Percentiles rank a stretch among this genome's conserved stretches.
These are phyloP conservation scores for Boletus smithii DNA, from an alignment of 1,284 basidiomycete genomes.

Conservation along the genomic window DNA sequence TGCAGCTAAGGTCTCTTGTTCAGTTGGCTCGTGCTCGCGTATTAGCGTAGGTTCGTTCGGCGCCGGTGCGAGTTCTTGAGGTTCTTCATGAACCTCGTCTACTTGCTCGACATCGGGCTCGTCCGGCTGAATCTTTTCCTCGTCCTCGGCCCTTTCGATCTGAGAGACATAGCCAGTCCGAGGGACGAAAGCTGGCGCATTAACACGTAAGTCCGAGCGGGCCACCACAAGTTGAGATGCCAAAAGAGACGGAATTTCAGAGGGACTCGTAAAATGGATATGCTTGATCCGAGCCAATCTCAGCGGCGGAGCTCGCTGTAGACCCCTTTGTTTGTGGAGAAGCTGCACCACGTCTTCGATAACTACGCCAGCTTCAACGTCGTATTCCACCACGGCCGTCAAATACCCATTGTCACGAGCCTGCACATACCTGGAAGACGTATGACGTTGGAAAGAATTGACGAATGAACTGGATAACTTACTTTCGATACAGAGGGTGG, in stretches of 20 bases:
- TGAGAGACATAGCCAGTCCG: background rate
- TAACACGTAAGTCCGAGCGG: slow-evolving; percentile 15
- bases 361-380: slow-evolving; percentile 14
- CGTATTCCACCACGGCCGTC: slow-evolving; percentile 17
- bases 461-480: background rate
- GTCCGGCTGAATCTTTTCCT: slow-evolving; percentile 3
- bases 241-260: slow-evolving; percentile 23
- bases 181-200: slow-evolving; percentile 17
- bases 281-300: slow-evolving; percentile 14
- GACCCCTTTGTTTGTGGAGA: slow-evolving; percentile 15
- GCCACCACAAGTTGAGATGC: slow-evolving; percentile 15
- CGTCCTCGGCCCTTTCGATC: background rate
- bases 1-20: slow-evolving; percentile 20
- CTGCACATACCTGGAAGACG: slow-evolving; percentile 14
- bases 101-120: slow-evolving; percentile 12
- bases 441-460: background rate
- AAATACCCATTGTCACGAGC: slow-evolving; percentile 12
- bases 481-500: slow-evolving; percentile 18
- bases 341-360: slow-evolving; percentile 27
- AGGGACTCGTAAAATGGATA: slow-evolving; percentile 16
- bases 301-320: background rate
- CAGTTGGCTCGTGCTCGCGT: slow-evolving; percentile 19
- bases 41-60: slow-evolving; percentile 11
- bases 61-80: slow-evolving; percentile 5
- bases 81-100: slow-evolving; percentile 22